phyloP scores from a whole-genome alignment of 345 rosid genomes.

The Citrus sinensis region DVS_A1.0 CM039167.1:4627001-4627500 shows the following conservation, averaged over 20 bases:
- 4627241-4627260: constrained; percentile 16
- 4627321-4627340: constrained; percentile 15
- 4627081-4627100: constrained; percentile 4
- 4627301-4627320: constrained; percentile 14
- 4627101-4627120: background rate
- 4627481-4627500: background rate
- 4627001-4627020: constrained; percentile 18
- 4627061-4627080: constrained; percentile 19
- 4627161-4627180: background rate
- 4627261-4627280: constrained; percentile 26
- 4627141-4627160: background rate
- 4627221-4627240: constrained; percentile 29
- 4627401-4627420: background rate
- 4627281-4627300: constrained; percentile 7
- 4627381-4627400: constrained; percentile 20
- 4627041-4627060: background rate
- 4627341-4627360: constrained; percentile 22
- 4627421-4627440: constrained; percentile 20
- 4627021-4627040: constrained; percentile 12
- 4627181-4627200: background rate
- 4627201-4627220: background rate
- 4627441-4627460: constrained; percentile 16
- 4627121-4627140: background rate
- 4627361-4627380: constrained; percentile 18
- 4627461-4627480: constrained; percentile 16